Base-by-base conservation (phyloP, 108 stramenopile species). In the Skeletonema tropicum region DNA sequence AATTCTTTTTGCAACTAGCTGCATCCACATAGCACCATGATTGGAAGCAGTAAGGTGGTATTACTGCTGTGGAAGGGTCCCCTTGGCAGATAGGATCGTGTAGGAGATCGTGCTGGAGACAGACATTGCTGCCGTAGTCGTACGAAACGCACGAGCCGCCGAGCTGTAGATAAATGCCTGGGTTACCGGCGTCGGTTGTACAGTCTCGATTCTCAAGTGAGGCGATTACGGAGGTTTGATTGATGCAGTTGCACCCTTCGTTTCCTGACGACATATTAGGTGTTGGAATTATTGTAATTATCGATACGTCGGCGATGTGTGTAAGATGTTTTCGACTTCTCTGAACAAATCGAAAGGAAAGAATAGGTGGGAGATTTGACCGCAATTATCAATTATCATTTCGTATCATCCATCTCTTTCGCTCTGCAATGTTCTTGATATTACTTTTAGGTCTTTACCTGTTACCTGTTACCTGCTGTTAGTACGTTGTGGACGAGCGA, bases 51-150 rank as follows among this genome's bases (percentile, higher is more conserved):
- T 42, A 60, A 7, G 57, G n/a, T 12, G 70, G 70, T 19, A 70
- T 55, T 33, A 0, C 13, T 33, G 61, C 17, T 1, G 26, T 29
- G 26, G 26, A 29, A 1, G 2, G 26, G 26, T 29, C 26, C 26
- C 26, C 26, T 2, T 29, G 26, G 23, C 74, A 75, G 8, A 15
- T 30, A 12, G 57, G 33, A 38, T 67, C 49, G 58, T 67, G 21
- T n/a, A 67, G 32, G 19, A 75, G 57, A 36, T 75, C 74, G n/a
- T 75, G 74, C 42, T 68, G 74, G 11, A 75, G 66, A 29, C 74
- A 75, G 31, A 6, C 4, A 17, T 21, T 49, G 17, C 64, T 66
- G 13, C 74, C 74, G 58, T 75, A 75, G 15, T 38, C 23, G 25
- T 33, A 33, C 1, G 74, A 45, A 8, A 75, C 66, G 66, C 74